phyloP scores from a whole-genome alignment of 306 rosid species.

The Casuarina glauca region DNA sequence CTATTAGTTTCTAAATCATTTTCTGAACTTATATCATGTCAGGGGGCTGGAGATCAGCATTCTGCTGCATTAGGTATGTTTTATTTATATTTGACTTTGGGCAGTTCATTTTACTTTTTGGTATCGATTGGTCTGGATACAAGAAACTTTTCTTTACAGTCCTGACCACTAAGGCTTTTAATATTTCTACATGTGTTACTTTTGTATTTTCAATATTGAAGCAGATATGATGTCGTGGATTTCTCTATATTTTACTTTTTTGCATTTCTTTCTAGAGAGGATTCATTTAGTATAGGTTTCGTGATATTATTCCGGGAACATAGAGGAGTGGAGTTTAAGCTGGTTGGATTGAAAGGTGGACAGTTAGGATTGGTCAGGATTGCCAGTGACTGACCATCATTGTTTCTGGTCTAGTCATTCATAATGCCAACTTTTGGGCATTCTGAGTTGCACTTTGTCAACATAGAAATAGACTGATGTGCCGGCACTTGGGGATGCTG shows the following conservation, averaged over 20 bases:
- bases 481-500: not conserved
- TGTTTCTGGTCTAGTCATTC: not conserved
- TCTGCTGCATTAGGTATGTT: slow-evolving; percentile 67
- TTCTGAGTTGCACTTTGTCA: not conserved
- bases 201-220: not conserved
- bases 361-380: not conserved
- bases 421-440: not conserved
- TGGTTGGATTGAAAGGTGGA: not conserved
- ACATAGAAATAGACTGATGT: not conserved
- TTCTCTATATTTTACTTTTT: not conserved
- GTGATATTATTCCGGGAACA: not conserved
- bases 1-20: not conserved
- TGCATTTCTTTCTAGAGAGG: not conserved
- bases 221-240: not conserved
- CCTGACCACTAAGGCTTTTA: slow-evolving; percentile 4
- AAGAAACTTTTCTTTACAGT: not conserved
- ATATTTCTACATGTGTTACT: not conserved
- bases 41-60: slow-evolving; percentile 79
- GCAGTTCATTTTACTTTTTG: slow-evolving; percentile 9
- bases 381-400: not conserved
- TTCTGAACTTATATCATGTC: slow-evolving; percentile 35
- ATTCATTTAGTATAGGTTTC: not conserved
- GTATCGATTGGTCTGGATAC: not conserved
- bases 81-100: slow-evolving; percentile 1
- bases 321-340: not conserved